A percentile compares a stretch with the other conserved stretches of the same genome.
Evolutionary conservation across 371 early-diverging fungal genomes (phyloP).

Genomic region (Chytridium lagenaria): DNA sequence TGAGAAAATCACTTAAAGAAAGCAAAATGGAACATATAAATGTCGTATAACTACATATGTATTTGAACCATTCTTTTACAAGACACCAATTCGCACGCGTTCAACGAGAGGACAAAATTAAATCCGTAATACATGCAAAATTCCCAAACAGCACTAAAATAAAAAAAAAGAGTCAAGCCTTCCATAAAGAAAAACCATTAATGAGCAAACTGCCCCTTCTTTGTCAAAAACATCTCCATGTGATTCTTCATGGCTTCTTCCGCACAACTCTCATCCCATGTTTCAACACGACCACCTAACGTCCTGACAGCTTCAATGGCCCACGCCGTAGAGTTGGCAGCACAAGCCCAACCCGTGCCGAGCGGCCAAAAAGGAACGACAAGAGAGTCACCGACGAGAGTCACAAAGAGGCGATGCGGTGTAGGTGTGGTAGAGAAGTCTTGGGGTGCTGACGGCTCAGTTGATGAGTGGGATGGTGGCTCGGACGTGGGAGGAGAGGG

Average conservation of each 20-base stretch:
- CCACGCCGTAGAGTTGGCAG: not conserved
- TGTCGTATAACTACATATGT: too few species aligned
- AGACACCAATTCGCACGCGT: too few species aligned
- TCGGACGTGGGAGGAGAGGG: too few species aligned
- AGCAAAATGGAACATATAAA: too few species aligned
- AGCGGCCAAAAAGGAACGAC: conserved; percentile 18
- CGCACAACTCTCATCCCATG: not conserved
- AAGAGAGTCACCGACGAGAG: conserved; percentile 5
- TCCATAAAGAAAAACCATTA: not conserved
- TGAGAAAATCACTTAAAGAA: too few species aligned
- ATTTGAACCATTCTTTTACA: too few species aligned
- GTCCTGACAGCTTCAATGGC: not conserved
- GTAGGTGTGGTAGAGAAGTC: too few species aligned
- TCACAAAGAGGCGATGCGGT: not conserved
- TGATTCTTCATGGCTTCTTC: not conserved
- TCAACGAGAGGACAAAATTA: too few species aligned
- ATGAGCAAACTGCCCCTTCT: conserved; percentile 6
- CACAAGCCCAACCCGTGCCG: conserved; percentile 18
- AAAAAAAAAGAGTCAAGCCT: not conserved
- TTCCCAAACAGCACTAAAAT: too few species aligned
- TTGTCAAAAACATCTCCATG: conserved; percentile 8
- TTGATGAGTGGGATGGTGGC: too few species aligned
- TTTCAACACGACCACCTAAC: not conserved
- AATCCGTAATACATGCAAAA: too few species aligned
- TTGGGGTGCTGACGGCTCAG: too few species aligned